These are phyloP conservation scores for Sordariomycetes sp. DNA, from an alignment of 2,329 filamentous ascomycete species.

Conservation along the genomic window DNA sequence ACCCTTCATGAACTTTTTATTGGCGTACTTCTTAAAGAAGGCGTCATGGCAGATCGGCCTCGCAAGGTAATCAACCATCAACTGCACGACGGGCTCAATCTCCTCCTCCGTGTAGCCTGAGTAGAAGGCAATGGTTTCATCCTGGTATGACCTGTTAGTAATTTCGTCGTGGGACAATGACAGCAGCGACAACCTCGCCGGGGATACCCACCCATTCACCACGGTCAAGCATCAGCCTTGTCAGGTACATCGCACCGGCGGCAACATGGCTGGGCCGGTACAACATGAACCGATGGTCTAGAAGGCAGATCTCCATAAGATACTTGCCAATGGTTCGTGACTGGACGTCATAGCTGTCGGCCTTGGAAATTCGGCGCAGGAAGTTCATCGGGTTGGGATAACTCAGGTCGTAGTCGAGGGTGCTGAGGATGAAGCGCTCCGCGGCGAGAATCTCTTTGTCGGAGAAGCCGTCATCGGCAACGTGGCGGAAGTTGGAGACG, in stretches of 20 bases:
- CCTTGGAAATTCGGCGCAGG: conserved; percentile 94
- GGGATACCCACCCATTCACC: conserved; percentile 67
- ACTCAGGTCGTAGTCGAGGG: conserved; percentile 91
- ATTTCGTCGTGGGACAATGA: neutral
- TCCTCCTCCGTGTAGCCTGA: conserved; percentile 88
- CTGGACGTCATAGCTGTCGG: conserved; percentile 98
- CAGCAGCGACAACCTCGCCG: neutral
- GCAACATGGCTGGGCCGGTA: conserved; percentile 84
- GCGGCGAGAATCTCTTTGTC: conserved; percentile 92
- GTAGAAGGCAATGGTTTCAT: conserved; percentile 78
- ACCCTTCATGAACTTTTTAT: conserved; percentile 99
- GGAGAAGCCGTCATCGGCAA: conserved; percentile 91
- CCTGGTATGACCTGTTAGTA: conserved; percentile 30
- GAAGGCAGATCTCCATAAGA: conserved; percentile 87
- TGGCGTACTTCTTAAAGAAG: conserved; percentile 99
- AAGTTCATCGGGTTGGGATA: conserved; percentile 99
- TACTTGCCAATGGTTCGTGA: conserved; percentile 96
- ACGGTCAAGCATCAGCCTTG: conserved; percentile 78
- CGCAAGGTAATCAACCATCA: conserved; percentile 95
- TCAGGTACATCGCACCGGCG: conserved; percentile 88
- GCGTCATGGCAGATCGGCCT: conserved; percentile 87
- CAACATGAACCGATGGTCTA: conserved; percentile 87
- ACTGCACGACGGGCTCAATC: conserved; percentile 78
- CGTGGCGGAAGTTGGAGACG: conserved; percentile 91
- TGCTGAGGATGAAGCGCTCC: conserved; percentile 86